Base-by-base conservation (phyloP, 2,329 filamentous ascomycete genomes). In the Neospermospora avenae region DNA sequence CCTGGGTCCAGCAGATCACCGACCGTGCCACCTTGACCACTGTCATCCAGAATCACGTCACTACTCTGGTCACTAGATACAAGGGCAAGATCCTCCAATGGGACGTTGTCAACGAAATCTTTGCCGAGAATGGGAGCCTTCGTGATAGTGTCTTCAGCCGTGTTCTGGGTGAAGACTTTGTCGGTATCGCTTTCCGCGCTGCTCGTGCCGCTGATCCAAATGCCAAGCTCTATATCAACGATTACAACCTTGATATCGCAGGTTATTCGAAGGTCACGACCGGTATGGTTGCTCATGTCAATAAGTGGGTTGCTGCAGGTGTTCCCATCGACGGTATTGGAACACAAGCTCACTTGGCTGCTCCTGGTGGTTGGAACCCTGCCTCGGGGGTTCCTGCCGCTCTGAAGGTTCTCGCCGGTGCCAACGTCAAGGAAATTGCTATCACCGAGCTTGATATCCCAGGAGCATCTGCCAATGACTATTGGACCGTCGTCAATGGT, bases 211-310 rank as follows among this genome's bases (percentile, higher is more conserved):
- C 85, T 16, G 88, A 91, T 72, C 86, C 88, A 2, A 68, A 74
- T 59, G 86, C 85, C 2, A 87, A 87, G 74, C 79, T 91, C 44
- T 91, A 89, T 77, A 89, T 91, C 76, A 91, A 91, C 74, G 87
- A 91, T 72, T 84, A 81, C 74, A 88, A 88, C 62, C 67, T 65
- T 3, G 53, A 37, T 25, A 77, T 77, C 45, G 80, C 85, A 22
- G 78, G 67, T 65, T 80, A 81, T 68, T 76, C 80, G 64, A 91
- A 91, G 77, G 28, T 31, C 28, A 77, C 77, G 4, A 75, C 72
- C 16, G 78, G 74, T 51, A 83, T 88, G 77, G 77, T 81, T 4
- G 72, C 70, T 35, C 76, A 85, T 67, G 87, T 90, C 65, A 81
- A 82, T 69, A 80, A 84, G 70, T 89, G 86, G 85, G 67, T 84